Conservation (phyloP, 371 early-diverging fungal genomes). For the Mucor circinelloides region DNA sequence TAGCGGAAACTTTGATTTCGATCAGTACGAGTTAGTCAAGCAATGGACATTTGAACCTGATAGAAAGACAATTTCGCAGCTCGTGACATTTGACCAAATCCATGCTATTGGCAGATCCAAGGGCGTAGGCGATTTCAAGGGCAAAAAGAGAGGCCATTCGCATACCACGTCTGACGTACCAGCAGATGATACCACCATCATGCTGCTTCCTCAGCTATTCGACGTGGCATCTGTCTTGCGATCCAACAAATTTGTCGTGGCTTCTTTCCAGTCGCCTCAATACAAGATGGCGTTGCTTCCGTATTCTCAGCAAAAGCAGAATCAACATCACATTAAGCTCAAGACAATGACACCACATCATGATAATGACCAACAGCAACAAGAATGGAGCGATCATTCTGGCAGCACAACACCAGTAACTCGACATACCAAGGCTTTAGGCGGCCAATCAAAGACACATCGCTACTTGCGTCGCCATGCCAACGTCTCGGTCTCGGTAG, state of each 20-base stretch:
- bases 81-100: conserved; percentile 80
- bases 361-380: conserved; percentile 1
- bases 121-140: conserved; percentile 34
- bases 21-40: conserved; percentile 46
- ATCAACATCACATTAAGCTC: conserved; percentile 2
- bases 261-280: conserved; percentile 48
- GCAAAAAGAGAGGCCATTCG: conserved; percentile 8
- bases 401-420: conserved; percentile 15
- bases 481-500: neutral
- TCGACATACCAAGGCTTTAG: neutral
- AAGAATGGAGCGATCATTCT: conserved; percentile 9
- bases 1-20: conserved; percentile 29
- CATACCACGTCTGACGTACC: neutral
- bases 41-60: conserved; percentile 62
- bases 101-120: conserved; percentile 62
- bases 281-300: conserved; percentile 17
- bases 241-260: conserved; percentile 45
- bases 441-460: conserved; percentile 5
- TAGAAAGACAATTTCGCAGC: conserved; percentile 59
- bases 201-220: conserved; percentile 50
- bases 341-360: neutral
- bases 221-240: conserved; percentile 50
- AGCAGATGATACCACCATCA: conserved; percentile 18
- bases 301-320: neutral
- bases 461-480: conserved; percentile 20